Conservation (phyloP, 1,284 basidiomycete species). For the Pterula multifida region DNA sequence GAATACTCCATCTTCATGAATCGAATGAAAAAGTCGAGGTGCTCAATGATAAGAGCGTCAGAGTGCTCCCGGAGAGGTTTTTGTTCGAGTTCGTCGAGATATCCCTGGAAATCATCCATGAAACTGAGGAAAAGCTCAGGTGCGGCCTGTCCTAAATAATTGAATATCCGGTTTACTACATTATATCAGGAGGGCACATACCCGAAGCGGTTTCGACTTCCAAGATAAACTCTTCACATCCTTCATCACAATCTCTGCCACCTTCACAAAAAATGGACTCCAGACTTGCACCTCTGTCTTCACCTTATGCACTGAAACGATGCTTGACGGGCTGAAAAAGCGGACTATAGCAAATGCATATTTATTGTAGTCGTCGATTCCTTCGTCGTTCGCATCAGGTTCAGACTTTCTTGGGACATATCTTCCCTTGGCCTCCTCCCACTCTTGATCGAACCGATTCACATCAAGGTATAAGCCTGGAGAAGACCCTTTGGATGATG, state of each 20-base stretch:
- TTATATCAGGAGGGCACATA: neutral
- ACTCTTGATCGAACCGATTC: neutral
- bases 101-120: neutral
- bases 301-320: neutral
- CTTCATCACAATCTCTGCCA: neutral
- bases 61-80: neutral
- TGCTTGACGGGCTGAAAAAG: neutral
- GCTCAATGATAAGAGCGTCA: neutral
- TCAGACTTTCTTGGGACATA: neutral
- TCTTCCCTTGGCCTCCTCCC: neutral
- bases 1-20: neutral
- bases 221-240: neutral
- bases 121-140: neutral
- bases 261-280: neutral
- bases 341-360: neutral
- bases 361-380: neutral
- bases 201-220: neutral
- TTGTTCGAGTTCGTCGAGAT: neutral
- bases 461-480: neutral
- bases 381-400: neutral
- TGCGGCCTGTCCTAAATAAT: neutral
- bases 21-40: neutral
- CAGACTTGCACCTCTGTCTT: neutral
- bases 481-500: neutral
- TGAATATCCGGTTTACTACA: neutral